Evolutionary conservation across 1,284 basidiomycete genomes (phyloP), one percentile per base, ranked within the genome.

Genomic region (Cryptococcus wingfieldii): DNA sequence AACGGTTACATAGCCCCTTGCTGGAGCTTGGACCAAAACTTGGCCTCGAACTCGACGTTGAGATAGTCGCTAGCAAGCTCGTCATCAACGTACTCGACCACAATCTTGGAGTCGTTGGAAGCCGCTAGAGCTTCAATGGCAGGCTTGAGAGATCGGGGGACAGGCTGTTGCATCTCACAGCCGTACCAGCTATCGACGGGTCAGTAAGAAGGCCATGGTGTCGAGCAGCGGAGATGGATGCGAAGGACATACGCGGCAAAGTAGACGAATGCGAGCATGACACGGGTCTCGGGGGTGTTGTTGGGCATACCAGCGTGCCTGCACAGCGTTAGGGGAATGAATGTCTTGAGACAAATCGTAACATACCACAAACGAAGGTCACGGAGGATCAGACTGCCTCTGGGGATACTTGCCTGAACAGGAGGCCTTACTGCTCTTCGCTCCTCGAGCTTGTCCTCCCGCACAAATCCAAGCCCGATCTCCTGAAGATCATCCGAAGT

Each of bases 301-400:
- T 61, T 61, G 12, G 56, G 56, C 60, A 61, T 61, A 43, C 60
- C 60, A 19, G 60, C 60, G 42, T 61, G 60, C 60, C 59, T 60
- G 34, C 5, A 16, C 39, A 23, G 14, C 31, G 7, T 34, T 10
- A 34, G 31, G 7, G 2, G 10, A 10, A 6, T 34, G 4, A 10
- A 34, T 34, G 23, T 5, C 31, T 34, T 34, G 6, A 8, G 31
- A 8, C 31, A 10, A 34, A 8, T 10, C 6, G 10, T 2, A 10
- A 34, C 31, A 2, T 10, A 34, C 31, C 31, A 34, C 31, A 34
- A 10, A 10, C 31, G 31, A 7, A 34, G 31, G 31, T 34, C 31
- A 34, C 31, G 31, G 31, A 34, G 31, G 10, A 34, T 34, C 1
- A 34, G 5, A 34, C 31, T 34, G 31, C 31, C 31, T 34, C 3